These are phyloP conservation scores for Nitzschia putrida DNA, from an alignment of 108 stramenopile genomes.

Conservation along the genomic window DNA sequence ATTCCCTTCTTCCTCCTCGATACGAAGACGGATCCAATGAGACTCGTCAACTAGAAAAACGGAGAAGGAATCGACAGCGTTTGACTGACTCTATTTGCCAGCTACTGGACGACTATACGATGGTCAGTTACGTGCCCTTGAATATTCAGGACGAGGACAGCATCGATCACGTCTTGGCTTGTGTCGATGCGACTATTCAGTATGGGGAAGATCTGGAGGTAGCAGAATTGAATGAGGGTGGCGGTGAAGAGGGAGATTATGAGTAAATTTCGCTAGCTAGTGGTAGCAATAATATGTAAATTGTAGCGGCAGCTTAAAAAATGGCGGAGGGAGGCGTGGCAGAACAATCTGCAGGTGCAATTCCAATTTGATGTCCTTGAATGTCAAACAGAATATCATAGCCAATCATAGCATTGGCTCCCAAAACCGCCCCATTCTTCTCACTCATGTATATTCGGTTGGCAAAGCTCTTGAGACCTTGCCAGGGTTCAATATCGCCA, in stretches of 20 bases:
- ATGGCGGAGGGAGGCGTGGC: background rate
- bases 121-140: slow-evolving; percentile 93
- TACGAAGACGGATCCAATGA: slow-evolving; percentile 27
- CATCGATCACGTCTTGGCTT: slow-evolving; percentile 77
- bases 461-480: slow-evolving; percentile 45
- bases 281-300: background rate
- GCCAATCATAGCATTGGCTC: slow-evolving; percentile 91
- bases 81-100: slow-evolving; percentile 85
- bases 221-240: slow-evolving; percentile 58
- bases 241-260: slow-evolving; percentile 39
- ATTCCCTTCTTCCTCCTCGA: slow-evolving; percentile 21
- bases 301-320: background rate
- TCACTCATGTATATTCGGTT: slow-evolving; percentile 90
- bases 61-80: slow-evolving; percentile 58
- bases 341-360: slow-evolving; percentile 58
- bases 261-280: slow-evolving; percentile 1
- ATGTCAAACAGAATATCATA: slow-evolving; percentile 91
- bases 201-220: slow-evolving; percentile 96
- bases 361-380: slow-evolving; percentile 62
- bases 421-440: slow-evolving; percentile 86
- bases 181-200: slow-evolving; percentile 92
- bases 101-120: slow-evolving; percentile 94
- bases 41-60: slow-evolving; percentile 24
- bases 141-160: slow-evolving; percentile 94
- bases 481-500: slow-evolving; percentile 44